phyloP scores from a whole-genome alignment of 495 filamentous ascomycete genomes.

The Penicillium alfredii region DNA sequence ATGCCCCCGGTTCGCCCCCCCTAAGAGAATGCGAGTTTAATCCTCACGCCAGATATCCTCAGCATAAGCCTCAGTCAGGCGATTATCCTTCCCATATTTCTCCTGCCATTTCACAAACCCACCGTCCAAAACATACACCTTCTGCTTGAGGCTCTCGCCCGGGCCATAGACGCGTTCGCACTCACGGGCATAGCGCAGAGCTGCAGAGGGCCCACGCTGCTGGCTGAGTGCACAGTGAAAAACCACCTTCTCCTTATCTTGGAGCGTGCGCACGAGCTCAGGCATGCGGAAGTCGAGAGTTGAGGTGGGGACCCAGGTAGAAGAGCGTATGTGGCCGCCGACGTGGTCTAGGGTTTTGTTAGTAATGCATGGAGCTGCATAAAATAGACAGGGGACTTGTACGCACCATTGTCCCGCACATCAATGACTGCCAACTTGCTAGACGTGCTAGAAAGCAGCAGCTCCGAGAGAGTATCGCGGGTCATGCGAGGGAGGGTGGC shows the following conservation, averaged over 20 bases:
- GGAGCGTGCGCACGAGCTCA: conserved; percentile 70
- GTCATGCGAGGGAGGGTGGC: conserved; percentile 59
- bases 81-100: conserved; percentile 67
- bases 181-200: conserved; percentile 40
- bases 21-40: conserved; percentile 12
- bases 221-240: conserved; percentile 97
- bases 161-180: conserved; percentile 29
- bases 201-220: conserved; percentile 55
- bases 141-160: conserved; percentile 48
- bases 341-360: conserved; percentile 65
- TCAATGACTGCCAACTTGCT: conserved; percentile 69
- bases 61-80: conserved; percentile 78
- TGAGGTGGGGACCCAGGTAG: conserved; percentile 67
- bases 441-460: conserved; percentile 32
- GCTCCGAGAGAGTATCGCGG: conserved; percentile 53
- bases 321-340: conserved; percentile 78
- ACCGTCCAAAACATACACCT: conserved; percentile 74
- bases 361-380: not conserved
- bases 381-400: not conserved
- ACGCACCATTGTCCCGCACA: conserved; percentile 67
- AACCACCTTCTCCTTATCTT: conserved; percentile 74
- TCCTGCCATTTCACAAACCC: conserved; percentile 94
- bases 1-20: too few relatives aligned
- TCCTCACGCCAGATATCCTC: conserved; percentile 80
- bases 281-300: conserved; percentile 70